A percentile compares a stretch with the other conserved stretches of the same genome.
Conservation (phyloP, 139 green algal species). For the Penium margaritaceum region DNA sequence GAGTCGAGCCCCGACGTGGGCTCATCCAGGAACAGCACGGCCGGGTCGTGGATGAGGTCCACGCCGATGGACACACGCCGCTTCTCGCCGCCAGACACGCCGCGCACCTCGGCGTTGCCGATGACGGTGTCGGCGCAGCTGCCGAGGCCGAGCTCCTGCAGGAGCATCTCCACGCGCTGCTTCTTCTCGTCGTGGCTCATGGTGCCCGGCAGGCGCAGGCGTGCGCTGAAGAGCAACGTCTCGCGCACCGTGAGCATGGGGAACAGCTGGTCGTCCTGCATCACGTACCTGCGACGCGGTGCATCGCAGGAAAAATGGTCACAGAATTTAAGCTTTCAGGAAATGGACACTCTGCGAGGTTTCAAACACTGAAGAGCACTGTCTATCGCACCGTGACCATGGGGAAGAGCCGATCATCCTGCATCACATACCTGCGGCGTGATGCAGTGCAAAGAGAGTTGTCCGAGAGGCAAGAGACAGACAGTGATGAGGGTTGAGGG, state of each 20-base stretch:
- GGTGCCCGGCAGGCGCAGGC: slow-evolving; percentile 51
- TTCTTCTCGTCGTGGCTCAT: slow-evolving; percentile 28
- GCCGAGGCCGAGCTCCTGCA: slow-evolving; percentile 24
- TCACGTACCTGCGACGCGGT: no score
- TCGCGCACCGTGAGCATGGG: slow-evolving; percentile 59
- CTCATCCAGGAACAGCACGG: slow-evolving; percentile 79
- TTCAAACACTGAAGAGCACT: neutral
- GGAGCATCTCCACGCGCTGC: slow-evolving; percentile 13
- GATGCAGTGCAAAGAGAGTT: no score
- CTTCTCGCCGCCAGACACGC: slow-evolving; percentile 83
- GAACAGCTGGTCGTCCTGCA: slow-evolving; percentile 64
- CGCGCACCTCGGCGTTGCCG: slow-evolving; percentile 68
- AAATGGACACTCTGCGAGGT: neutral
- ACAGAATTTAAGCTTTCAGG: neutral
- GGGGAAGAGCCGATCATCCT: slow-evolving; percentile 62
- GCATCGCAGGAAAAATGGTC: no score
- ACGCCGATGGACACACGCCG: slow-evolving; percentile 80
- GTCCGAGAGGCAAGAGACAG: neutral
- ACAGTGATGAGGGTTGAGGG: neutral
- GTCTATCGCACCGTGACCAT: slow-evolving; percentile 65
- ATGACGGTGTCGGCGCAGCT: slow-evolving; percentile 84
- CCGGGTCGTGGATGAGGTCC: slow-evolving; percentile 89
- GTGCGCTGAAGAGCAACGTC: slow-evolving; percentile 61
- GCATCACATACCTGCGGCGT: slow-evolving; percentile 29
- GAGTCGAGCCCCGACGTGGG: slow-evolving; percentile 73